Percentiles rank a stretch among this genome's conserved stretches.
Evolutionary conservation across 192 early-diverging fungal species (phyloP).

Genomic region (Lunasporangiospora selenospora): DNA sequence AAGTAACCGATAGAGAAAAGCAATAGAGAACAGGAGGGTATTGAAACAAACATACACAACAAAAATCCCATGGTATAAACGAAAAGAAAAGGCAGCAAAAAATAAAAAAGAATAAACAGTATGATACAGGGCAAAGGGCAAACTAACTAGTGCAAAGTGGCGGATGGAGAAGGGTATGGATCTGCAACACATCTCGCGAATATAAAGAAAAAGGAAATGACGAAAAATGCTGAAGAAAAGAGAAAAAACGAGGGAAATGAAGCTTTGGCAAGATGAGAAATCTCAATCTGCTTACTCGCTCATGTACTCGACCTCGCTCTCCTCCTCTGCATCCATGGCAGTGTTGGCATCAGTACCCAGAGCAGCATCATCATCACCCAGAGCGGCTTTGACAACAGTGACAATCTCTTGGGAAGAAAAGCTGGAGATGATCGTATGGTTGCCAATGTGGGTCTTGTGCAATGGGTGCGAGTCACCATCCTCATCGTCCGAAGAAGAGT

Average conservation of each 20-base stretch:
- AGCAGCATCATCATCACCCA: too few species aligned
- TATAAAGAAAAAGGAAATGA: neutral
- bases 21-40: neutral
- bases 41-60: neutral
- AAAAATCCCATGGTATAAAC: too few species aligned
- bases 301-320: slow-evolving; percentile 26
- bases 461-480: slow-evolving; percentile 7
- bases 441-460: slow-evolving; percentile 22
- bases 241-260: neutral
- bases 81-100: neutral
- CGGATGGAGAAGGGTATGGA: too few species aligned
- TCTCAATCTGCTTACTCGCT: slow-evolving; percentile 15
- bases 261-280: neutral
- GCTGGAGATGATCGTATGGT: slow-evolving; percentile 24
- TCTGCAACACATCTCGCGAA: neutral
- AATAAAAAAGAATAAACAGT: neutral
- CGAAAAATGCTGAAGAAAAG: neutral
- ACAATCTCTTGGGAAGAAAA: slow-evolving; percentile 23
- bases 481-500: slow-evolving; percentile 35
- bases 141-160: neutral
- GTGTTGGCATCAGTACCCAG: too few species aligned
- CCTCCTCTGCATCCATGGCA: slow-evolving; percentile 23
- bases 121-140: neutral
- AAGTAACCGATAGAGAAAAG: neutral
- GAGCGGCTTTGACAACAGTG: slow-evolving; percentile 15